Conservation (phyloP, 192 early-diverging fungal genomes). For the Glomus cerebriforme region DNA sequence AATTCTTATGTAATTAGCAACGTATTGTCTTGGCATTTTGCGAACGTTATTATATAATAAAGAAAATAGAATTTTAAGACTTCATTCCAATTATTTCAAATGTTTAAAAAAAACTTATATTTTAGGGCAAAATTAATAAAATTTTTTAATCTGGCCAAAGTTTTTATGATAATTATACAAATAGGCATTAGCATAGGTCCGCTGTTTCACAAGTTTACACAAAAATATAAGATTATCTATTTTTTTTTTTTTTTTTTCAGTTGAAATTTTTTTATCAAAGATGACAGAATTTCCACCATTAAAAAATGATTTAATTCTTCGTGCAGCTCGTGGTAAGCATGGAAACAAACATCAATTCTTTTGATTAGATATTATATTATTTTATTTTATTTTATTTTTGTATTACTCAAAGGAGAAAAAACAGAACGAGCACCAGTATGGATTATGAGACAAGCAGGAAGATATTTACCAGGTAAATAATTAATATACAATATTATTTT, state of each 20-base stretch:
- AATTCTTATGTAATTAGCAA: too few relatives aligned
- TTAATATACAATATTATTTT: constrained; percentile 4
- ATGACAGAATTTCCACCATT: constrained; percentile 74
- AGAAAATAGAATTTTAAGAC: too few relatives aligned
- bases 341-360: constrained; percentile 26
- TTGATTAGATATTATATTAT: neutral
- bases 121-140: too few relatives aligned
- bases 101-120: too few relatives aligned
- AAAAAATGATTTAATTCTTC: constrained; percentile 89
- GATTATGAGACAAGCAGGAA: constrained; percentile 98
- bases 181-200: too few relatives aligned
- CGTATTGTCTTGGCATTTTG: too few relatives aligned
- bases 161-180: too few relatives aligned
- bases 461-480: constrained; percentile 86
- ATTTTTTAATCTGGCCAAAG: too few relatives aligned
- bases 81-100: too few relatives aligned
- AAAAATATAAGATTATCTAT: neutral
- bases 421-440: constrained; percentile 87
- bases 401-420: constrained; percentile 52
- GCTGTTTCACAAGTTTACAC: too few relatives aligned
- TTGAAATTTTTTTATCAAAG: neutral
- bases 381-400: constrained; percentile 1
- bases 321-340: constrained; percentile 74
- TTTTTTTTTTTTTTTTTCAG: neutral
- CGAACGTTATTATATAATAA: too few relatives aligned